A percentile compares a stretch with the other conserved stretches of the same genome.
phyloP scores from a whole-genome alignment of 306 rosid genomes.

The Acacia confusa region DNA sequence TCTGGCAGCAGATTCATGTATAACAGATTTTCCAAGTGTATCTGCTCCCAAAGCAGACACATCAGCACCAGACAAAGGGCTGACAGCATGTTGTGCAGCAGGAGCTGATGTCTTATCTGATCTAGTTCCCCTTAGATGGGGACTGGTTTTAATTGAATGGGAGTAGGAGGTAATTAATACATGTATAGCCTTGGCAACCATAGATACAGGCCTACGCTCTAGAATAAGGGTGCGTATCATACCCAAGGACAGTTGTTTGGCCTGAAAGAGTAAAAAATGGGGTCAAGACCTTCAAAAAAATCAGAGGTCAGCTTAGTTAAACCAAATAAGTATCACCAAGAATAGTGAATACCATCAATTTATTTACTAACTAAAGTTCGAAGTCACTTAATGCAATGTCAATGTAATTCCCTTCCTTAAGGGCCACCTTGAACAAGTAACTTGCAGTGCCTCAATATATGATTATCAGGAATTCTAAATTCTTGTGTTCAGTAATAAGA shows the following conservation, averaged over 20 bases:
- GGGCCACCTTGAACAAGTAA: constrained; percentile 14
- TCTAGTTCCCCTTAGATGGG: constrained; percentile 58
- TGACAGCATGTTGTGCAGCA: constrained; percentile 46
- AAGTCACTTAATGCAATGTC: constrained; percentile 21
- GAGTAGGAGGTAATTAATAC: constrained; percentile 72
- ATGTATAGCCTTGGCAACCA: constrained; percentile 79
- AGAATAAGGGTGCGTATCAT: constrained; percentile 70
- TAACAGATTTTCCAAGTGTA: constrained; percentile 52
- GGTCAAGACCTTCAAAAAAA: neutral
- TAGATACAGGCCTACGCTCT: constrained; percentile 74
- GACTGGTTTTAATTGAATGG: constrained; percentile 64
- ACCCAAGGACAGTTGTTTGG: constrained; percentile 85
- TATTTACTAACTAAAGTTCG: neutral
- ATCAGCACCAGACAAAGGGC: constrained; percentile 44
- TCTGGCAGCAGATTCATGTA: constrained; percentile 49
- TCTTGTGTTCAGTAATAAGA: constrained; percentile 17
- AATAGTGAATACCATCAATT: neutral
- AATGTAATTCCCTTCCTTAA: constrained; percentile 17
- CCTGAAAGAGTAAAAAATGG: constrained; percentile 57
- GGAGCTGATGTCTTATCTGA: constrained; percentile 57
- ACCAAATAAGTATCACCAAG: constrained; percentile 9
- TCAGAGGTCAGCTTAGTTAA: constrained; percentile 12
- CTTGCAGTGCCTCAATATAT: constrained; percentile 11
- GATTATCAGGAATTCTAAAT: constrained; percentile 6
- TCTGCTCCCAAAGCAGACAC: constrained; percentile 45